Percentiles rank a stretch among this genome's conserved stretches.
Conservation (phyloP, 2,329 filamentous ascomycete species). For the Tolypocladium pustulatum region DNA sequence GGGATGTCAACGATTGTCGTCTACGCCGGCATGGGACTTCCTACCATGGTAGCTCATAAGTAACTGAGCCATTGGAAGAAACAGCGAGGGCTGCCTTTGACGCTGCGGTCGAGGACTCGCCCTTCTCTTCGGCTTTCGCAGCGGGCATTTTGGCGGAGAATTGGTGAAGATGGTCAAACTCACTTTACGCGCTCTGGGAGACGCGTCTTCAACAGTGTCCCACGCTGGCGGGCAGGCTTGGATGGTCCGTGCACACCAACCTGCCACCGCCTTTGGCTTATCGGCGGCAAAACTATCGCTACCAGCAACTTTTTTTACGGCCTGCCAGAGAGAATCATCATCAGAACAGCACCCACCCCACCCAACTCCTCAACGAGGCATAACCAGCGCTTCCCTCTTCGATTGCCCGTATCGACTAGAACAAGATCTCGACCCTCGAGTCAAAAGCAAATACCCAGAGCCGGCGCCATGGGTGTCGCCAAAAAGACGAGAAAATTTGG, state of each 20-base stretch:
- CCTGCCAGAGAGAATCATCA: background rate
- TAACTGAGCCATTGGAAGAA: conserved; percentile 37
- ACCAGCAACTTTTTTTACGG: conserved; percentile 6
- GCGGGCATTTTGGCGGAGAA: conserved; percentile 32
- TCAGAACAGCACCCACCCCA: background rate
- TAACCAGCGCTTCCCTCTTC: background rate
- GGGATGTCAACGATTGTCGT: conserved; percentile 6
- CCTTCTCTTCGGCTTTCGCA: conserved; percentile 37
- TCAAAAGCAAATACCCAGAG: background rate
- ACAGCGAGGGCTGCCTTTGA: conserved; percentile 44
- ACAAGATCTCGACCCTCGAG: background rate
- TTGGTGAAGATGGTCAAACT: conserved; percentile 10
- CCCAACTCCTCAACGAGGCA: background rate
- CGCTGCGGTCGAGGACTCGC: conserved; percentile 51
- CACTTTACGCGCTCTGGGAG: conserved; percentile 26
- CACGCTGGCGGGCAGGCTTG: background rate
- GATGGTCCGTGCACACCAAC: conserved; percentile 16
- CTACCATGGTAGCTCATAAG: conserved; percentile 74
- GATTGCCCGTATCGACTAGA: background rate
- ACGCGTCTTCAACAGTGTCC: conserved; percentile 17
- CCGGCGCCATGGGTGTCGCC: conserved; percentile 62
- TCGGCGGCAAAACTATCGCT: conserved; percentile 4
- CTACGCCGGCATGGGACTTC: conserved; percentile 1
- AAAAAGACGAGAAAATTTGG: conserved; percentile 93
- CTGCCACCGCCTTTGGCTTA: conserved; percentile 14